phyloP scores from a whole-genome alignment of 768 basidiomycete species.

The Goffeauzyma gilvescens region DNA sequence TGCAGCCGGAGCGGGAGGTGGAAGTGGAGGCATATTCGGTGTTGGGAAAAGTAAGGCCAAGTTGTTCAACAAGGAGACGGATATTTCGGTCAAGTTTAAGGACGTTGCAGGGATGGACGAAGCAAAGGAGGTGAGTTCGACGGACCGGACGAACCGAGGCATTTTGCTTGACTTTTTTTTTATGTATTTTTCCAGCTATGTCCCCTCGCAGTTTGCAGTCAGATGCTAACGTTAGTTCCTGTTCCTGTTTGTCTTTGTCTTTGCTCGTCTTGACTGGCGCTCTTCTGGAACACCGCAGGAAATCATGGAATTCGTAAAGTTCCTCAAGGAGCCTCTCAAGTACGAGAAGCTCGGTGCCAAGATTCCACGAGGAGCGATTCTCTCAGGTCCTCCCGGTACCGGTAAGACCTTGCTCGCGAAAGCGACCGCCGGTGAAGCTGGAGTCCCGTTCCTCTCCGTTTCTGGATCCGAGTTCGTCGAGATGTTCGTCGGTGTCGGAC shows the following conservation, averaged over 20 bases:
- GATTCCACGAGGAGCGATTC: constrained; percentile 40
- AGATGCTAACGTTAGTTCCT: no score
- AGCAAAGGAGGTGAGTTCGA: constrained; percentile 52
- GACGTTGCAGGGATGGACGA: constrained; percentile 99
- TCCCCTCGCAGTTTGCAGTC: no score
- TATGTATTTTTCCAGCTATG: no score
- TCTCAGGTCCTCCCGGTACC: constrained; percentile 53
- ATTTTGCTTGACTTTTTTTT: no score
- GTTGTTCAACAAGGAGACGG: constrained; percentile 91
- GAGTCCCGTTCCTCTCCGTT: constrained; percentile 92
- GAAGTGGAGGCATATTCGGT: constrained; percentile 77
- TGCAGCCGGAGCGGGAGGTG: constrained; percentile 40
- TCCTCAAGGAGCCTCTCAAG: constrained; percentile 81
- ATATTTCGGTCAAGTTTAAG: constrained; percentile 78
- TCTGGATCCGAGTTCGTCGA: constrained; percentile 99
- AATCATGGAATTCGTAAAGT: constrained; percentile 99
- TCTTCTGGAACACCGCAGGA: constrained; percentile 37
- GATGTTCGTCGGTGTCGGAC: constrained; percentile 99
- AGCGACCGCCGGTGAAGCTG: constrained; percentile 94
- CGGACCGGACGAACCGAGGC: not conserved
- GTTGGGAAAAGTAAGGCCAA: constrained; percentile 90
- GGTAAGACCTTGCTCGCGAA: constrained; percentile 97
- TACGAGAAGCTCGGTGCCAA: constrained; percentile 96
- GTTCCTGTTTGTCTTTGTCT: not conserved
- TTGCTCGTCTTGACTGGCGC: not conserved